Evolutionary conservation across 169 alveolate species (phyloP), one percentile per base, ranked within the genome.

Genomic region (Ichthyophthirius multifiliis): DNA sequence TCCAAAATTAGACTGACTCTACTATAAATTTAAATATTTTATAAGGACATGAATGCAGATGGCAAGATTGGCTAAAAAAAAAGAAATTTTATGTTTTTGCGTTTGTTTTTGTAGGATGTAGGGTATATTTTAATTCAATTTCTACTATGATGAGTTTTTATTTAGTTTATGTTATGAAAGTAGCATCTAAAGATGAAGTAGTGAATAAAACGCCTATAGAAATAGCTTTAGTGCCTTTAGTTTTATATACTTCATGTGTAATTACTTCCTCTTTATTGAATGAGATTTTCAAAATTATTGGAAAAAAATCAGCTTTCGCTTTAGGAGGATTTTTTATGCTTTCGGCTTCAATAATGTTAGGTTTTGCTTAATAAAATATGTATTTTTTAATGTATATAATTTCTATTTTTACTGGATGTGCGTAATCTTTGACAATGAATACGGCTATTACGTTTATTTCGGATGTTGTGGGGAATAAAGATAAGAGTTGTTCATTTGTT

Each of bases 401-500:
- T 10, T 47, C 89, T 7, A 41, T 83, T 35, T 47, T 86, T 3
- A 80, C 80, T 44, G 92, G 92, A 3, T 43, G 86, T 0, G 86
- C 91, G 2, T 64, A 86, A 18, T 90, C 92, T 12, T 75, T 86
- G 5, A 62, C 84, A 55, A 31, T 86, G 6, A 90, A 90, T 55
- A 90, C 91, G 2, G 92, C 90, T 1, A 90, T 90, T 23, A 86
- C 91, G 32, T 46, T 86, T n/a, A 90, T 90, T 30, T 86, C 92
- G 16, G 94, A 90, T 82, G 94, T 90, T 37, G 86, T 86, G 32
- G 94, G 94, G 13, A 30, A 74, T 31, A 86, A 83, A 47, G 92
- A 85, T 6, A 44, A 65, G 13, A 76, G 87, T 47, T 79, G 88
- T 43, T 92, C 94, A 4, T 90, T 90, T 74, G 94, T 90, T n/a